Conservation (phyloP, 371 early-diverging fungal genomes). For the Dichotomocladium elegans region DNA sequence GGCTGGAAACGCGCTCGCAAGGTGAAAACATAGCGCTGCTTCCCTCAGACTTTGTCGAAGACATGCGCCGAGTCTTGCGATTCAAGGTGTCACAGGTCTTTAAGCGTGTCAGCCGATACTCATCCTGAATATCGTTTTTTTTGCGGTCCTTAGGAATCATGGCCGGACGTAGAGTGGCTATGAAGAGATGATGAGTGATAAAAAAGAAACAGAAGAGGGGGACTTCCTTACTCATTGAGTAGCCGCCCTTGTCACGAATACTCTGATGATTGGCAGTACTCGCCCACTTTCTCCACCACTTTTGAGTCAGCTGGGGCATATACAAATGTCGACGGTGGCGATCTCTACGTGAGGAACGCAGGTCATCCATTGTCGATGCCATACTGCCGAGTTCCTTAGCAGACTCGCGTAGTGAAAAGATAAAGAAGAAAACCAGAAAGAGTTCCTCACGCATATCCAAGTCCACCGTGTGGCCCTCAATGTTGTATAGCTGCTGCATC, state of each 20-base stretch:
- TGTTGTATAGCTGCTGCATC: slow-evolving; percentile 35
- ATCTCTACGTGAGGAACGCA: slow-evolving; percentile 21
- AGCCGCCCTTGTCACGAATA: slow-evolving; percentile 39
- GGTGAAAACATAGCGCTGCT: not conserved
- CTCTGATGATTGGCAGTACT: slow-evolving; percentile 38
- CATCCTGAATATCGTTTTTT: slow-evolving; percentile 25
- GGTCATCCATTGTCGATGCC: slow-evolving; percentile 38
- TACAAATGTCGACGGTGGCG: slow-evolving; percentile 42
- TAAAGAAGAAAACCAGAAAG: slow-evolving; percentile 62
- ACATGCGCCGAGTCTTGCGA: slow-evolving; percentile 12
- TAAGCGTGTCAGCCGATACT: slow-evolving; percentile 24
- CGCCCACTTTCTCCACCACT: slow-evolving; percentile 56
- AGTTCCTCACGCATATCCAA: slow-evolving; percentile 56
- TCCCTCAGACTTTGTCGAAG: slow-evolving; percentile 6
- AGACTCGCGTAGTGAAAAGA: slow-evolving; percentile 58
- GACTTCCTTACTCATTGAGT: slow-evolving; percentile 23
- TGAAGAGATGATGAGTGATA: not conserved
- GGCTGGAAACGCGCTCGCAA: not conserved
- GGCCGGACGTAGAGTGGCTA: slow-evolving; percentile 18
- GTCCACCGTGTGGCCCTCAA: slow-evolving; percentile 41
- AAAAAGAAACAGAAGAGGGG: not conserved
- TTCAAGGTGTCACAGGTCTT: slow-evolving; percentile 18
- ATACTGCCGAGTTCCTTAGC: slow-evolving; percentile 52
- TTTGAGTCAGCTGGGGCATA: slow-evolving; percentile 53
- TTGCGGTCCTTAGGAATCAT: slow-evolving; percentile 23